Base-by-base conservation (phyloP, 257 asterid species). In the Ilex asprella region DNA sequence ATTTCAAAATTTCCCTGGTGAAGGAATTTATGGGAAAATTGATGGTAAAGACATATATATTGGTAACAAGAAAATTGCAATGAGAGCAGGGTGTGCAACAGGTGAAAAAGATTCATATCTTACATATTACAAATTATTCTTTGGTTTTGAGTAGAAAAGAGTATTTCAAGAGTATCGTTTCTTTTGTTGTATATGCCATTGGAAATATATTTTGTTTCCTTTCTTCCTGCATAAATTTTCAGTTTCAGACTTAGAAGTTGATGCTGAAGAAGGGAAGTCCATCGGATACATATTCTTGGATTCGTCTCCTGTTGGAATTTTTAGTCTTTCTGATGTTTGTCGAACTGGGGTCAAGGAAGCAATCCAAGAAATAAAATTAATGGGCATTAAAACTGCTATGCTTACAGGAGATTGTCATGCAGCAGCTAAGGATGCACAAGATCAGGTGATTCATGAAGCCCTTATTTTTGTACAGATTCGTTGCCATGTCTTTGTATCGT, bases 341-440 rank as follows among this genome's bases (percentile, higher is more conserved):
- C 80, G 98, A 57, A 88, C 90, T 0, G 96, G 98, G 32, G 89
- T 86, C 39, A 86, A 78, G 50, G 96, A 91, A 76, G 96, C 96
- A 6, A 70, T 91, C 16, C 30, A 59, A 47, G 86, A 88, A 44
- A 75, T 91, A 39, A 86, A 81, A 56, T 70, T 78, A 35, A 63
- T 81, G 64, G 92, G 94, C 64, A 84, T 91, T 70, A 88, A 76
- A 71, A 81, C 86, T 6, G 80, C 77, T n/a, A 79, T 91, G 96
- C 85, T 91, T 16, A 91, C 98, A 0, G 98, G 98, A 63, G 98
- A 91, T 67, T 75, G 84, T 15, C 71, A 59, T 10, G 85, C 83
- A 31, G 95, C 98, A 21, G 96, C 98, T 30, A 77, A 69, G 51
- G 82, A 71, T 41, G 85, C 88, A 41, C 96, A 91, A 76, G 69